phyloP scores from a whole-genome alignment of 106 monocot species.

The Apostasia shenzhenica region DNA sequence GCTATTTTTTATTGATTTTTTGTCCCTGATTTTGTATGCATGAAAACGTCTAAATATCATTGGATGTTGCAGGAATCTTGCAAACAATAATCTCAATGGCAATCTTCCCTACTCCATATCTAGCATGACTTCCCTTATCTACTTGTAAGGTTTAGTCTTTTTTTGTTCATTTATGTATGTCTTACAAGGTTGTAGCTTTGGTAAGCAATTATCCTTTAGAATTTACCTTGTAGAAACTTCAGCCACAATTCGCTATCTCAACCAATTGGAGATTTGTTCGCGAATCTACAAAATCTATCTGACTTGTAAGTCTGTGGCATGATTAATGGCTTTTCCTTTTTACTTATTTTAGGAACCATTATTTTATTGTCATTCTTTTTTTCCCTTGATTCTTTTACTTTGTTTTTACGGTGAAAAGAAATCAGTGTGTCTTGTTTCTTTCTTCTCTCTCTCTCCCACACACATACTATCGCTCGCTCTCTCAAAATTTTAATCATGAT shows the following conservation, averaged over 20 bases:
- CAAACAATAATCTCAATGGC: conserved; percentile 60
- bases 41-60: not conserved
- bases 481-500: too few species aligned
- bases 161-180: not conserved
- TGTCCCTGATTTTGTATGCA: not conserved
- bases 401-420: not conserved
- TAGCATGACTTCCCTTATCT: conserved; percentile 54
- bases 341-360: too few species aligned
- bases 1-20: not conserved
- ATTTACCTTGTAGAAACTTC: conserved; percentile 40
- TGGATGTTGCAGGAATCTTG: conserved; percentile 65
- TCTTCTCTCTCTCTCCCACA: too few species aligned
- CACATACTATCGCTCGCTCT: too few species aligned
- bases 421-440: too few species aligned
- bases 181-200: not conserved
- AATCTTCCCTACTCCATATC: conserved; percentile 81
- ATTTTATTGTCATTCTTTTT: not conserved
- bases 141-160: conserved; percentile 48
- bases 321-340: not conserved
- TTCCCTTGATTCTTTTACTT: not conserved
- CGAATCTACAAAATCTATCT: conserved; percentile 52
- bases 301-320: conserved; percentile 47
- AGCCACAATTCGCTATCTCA: conserved; percentile 74
- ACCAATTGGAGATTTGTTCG: conserved; percentile 60
- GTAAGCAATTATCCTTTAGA: not conserved